A percentile compares a stretch with the other conserved stretches of the same genome.
Evolutionary conservation across 768 basidiomycete species (phyloP).

Genomic region (Leucocoprinus leucothites): DNA sequence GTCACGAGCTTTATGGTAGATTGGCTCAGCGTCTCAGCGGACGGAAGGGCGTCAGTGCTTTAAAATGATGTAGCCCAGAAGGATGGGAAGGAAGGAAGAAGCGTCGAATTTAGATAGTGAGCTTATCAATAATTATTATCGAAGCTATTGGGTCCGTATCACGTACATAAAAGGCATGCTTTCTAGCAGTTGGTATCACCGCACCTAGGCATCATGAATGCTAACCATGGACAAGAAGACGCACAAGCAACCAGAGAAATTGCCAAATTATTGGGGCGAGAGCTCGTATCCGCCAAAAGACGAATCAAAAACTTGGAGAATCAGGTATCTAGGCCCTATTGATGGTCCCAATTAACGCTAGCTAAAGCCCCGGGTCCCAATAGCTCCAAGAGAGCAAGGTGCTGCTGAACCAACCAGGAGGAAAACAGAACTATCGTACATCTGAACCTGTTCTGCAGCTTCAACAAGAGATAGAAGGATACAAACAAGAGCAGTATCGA

Average conservation of each 20-base stretch:
- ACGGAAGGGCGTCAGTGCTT: no score
- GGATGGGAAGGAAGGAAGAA: neutral
- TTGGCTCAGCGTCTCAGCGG: neutral
- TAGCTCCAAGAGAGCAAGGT: neutral
- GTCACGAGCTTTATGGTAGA: neutral
- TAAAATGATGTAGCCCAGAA: neutral
- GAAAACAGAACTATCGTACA: neutral
- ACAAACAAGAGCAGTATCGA: neutral
- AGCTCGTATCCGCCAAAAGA: neutral
- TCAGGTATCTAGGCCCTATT: neutral
- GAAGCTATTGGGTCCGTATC: neutral
- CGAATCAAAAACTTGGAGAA: neutral
- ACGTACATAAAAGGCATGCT: no score
- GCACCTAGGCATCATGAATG: neutral
- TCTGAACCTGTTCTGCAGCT: neutral
- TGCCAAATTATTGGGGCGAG: slow-evolving; percentile 2
- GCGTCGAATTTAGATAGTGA: neutral
- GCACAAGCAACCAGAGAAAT: neutral
- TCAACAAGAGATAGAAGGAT: neutral
- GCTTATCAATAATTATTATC: no score
- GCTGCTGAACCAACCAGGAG: neutral
- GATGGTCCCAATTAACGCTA: neutral
- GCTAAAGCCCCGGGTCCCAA: no score
- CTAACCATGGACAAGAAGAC: neutral
- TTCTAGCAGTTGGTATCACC: neutral